These are phyloP conservation scores for Amaranthus palmeri DNA, from an alignment of 148 eudicot species.

Conservation along the genomic window DNA sequence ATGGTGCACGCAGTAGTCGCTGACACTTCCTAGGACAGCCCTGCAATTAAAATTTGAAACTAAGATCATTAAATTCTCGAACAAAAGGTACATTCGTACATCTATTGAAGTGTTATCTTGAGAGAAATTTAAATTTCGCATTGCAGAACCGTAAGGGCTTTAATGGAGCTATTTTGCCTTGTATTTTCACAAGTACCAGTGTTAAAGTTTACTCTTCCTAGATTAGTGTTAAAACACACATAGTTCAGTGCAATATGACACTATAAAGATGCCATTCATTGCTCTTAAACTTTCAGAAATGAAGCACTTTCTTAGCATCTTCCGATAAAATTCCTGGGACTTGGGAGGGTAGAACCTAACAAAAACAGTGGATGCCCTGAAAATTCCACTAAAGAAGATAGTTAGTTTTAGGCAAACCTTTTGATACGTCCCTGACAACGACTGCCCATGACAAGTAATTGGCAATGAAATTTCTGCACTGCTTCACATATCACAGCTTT, in stretches of 20 bases:
- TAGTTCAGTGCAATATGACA: too few species aligned
- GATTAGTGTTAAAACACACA: too few species aligned
- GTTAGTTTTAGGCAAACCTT: slow-evolving; percentile 31
- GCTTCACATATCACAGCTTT: slow-evolving; percentile 56
- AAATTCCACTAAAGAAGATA: not conserved
- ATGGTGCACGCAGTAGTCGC: slow-evolving; percentile 28
- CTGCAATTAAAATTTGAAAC: slow-evolving; percentile 9
- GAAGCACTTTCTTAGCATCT: not conserved
- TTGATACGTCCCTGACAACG: slow-evolving; percentile 45
- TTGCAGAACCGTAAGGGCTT: not conserved
- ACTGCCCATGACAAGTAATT: slow-evolving; percentile 58
- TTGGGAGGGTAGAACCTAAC: not conserved
- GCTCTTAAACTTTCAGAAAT: too few species aligned
- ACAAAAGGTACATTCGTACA: too few species aligned
- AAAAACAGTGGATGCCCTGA: not conserved
- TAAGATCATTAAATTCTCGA: not conserved
- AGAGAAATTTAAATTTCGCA: not conserved
- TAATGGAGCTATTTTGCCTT: too few species aligned
- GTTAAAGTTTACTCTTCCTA: too few species aligned
- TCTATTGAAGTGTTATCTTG: not conserved
- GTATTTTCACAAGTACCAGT: not conserved
- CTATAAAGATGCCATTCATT: too few species aligned
- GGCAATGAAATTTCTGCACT: slow-evolving; percentile 42
- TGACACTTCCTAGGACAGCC: slow-evolving; percentile 30
- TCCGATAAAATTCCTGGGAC: not conserved